These are phyloP conservation scores for Spathaspora sp. DNA, from an alignment of 805 yeast genomes.

Conservation along the genomic window DNA sequence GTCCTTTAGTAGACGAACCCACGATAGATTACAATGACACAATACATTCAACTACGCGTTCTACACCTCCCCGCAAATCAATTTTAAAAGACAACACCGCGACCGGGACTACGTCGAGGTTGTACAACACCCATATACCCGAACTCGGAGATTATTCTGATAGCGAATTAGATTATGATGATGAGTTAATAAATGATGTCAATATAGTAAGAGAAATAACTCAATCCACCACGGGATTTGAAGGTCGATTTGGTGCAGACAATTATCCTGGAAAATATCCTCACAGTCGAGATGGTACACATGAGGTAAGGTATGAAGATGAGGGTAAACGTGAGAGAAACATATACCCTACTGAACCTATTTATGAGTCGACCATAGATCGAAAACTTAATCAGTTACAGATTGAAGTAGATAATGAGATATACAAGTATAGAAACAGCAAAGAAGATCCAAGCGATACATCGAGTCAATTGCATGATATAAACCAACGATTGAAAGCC, in stretches of 20 bases:
- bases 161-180: slow-evolving; percentile 13
- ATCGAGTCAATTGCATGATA: not conserved
- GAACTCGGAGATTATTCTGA: slow-evolving; percentile 11
- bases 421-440: not conserved
- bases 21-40: slow-evolving; percentile 32
- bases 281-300: not conserved
- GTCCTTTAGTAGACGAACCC: slow-evolving; percentile 28
- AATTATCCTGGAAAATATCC: slow-evolving; percentile 18
- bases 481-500: slow-evolving; percentile 2
- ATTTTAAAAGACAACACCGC: not conserved
- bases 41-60: slow-evolving; percentile 8
- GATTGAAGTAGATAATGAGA: slow-evolving; percentile 7
- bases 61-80: not conserved
- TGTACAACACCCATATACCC: not conserved
- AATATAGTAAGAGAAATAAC: not conserved
- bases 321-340: not conserved
- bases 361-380: slow-evolving; percentile 4
- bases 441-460: not conserved
- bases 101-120: no score
- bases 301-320: not conserved
- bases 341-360: not conserved
- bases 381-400: slow-evolving; percentile 5
- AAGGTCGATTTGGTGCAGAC: slow-evolving; percentile 1
- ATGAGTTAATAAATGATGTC: slow-evolving; percentile 3
- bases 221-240: slow-evolving; percentile 1